phyloP scores from a whole-genome alignment of 2,329 filamentous ascomycete species.

The Zasmidium cellare region DNA sequence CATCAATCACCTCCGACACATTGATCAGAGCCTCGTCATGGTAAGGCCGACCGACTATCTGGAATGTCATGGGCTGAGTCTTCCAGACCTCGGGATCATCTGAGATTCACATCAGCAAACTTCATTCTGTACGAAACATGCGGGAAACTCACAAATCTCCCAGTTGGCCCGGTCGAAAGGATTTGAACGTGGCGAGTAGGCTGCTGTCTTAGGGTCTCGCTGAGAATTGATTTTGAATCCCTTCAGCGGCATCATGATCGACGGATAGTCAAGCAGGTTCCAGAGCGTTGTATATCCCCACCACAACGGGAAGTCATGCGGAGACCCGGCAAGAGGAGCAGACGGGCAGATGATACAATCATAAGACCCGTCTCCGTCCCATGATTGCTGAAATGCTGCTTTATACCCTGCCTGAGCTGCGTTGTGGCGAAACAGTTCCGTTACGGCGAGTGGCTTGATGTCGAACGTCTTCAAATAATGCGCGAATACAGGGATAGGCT shows the following conservation, averaged over 20 bases:
- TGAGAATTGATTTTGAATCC: slow-evolving; percentile 40
- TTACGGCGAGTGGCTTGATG: slow-evolving; percentile 11
- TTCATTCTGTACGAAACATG: not conserved
- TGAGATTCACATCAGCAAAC: not conserved
- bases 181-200: slow-evolving; percentile 28
- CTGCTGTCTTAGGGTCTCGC: slow-evolving; percentile 39
- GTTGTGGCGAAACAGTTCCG: slow-evolving; percentile 13
- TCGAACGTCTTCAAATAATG: slow-evolving; percentile 14
- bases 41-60: slow-evolving; percentile 16
- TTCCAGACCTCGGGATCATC: slow-evolving; percentile 16
- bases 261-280: slow-evolving; percentile 68
- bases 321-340: slow-evolving; percentile 53
- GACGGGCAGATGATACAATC: slow-evolving; percentile 63
- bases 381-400: slow-evolving; percentile 13
- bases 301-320: slow-evolving; percentile 52
- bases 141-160: slow-evolving; percentile 12
- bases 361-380: slow-evolving; percentile 29
- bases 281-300: slow-evolving; percentile 67
- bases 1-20: slow-evolving; percentile 8
- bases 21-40: slow-evolving; percentile 13
- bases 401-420: slow-evolving; percentile 13
- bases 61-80: slow-evolving; percentile 14
- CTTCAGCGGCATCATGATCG: slow-evolving; percentile 58
- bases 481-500: slow-evolving; percentile 5
- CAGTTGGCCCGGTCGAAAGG: slow-evolving; percentile 15